A percentile compares a stretch with the other conserved stretches of the same genome.
Evolutionary conservation across 495 filamentous ascomycete genomes (phyloP).

Genomic region (Hapsidospora chrysogenum): DNA sequence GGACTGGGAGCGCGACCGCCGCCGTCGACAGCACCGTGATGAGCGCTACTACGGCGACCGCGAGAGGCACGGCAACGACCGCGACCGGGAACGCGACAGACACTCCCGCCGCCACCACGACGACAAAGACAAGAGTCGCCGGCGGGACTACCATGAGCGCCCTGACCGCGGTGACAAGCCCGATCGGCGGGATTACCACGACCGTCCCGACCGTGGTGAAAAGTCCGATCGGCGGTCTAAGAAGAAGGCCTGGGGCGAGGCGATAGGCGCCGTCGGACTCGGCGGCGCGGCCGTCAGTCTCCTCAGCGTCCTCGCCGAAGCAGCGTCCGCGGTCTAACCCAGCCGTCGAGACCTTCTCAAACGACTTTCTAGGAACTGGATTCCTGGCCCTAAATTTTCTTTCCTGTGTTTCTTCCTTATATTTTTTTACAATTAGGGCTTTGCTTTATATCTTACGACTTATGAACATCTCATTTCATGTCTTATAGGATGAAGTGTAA

Average conservation of each 20-base stretch:
- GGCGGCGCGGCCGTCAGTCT: conserved; percentile 33
- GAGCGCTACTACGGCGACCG: conserved; percentile 12
- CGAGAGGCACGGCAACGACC: conserved; percentile 8
- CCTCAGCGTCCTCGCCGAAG: conserved; percentile 32
- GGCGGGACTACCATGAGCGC: not conserved
- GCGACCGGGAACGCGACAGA: conserved; percentile 8
- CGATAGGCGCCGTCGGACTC: conserved; percentile 27
- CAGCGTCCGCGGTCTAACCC: conserved; percentile 12
- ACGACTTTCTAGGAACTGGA: too few species aligned
- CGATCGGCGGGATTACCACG: conserved; percentile 7
- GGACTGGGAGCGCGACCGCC: conserved; percentile 9
- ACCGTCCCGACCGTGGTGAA: conserved; percentile 3
- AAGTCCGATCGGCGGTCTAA: conserved; percentile 12
- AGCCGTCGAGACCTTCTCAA: too few species aligned
- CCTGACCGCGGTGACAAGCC: not conserved
- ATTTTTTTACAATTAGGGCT: too few species aligned
- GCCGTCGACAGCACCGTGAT: conserved; percentile 12
- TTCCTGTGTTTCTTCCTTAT: too few species aligned
- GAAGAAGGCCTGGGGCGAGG: conserved; percentile 21
- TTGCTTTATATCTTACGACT: too few species aligned
- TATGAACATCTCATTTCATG: too few species aligned
- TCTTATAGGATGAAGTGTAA: too few species aligned
- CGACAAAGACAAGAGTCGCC: conserved; percentile 7
- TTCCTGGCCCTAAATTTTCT: too few species aligned
- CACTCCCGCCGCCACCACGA: conserved; percentile 6